Evolutionary conservation across 306 rosid species (phyloP), one percentile per base, ranked within the genome.

Genomic region (Ormosia emarginata): DNA sequence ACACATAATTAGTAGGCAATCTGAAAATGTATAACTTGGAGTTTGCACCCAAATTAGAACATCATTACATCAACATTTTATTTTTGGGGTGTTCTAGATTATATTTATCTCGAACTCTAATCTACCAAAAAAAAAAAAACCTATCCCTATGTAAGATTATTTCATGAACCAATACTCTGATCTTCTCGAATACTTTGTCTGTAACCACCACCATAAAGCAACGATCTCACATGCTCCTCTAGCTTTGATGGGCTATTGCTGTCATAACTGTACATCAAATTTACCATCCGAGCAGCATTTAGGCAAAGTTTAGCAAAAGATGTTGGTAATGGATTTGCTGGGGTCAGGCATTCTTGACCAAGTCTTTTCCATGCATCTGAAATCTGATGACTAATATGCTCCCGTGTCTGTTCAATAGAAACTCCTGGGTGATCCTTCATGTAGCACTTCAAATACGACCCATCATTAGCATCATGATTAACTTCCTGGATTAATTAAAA

Each of bases 381-480:
- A 63, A 90, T 90, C 88, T 47, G 44, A 3, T 69, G 0, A 1
- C 0, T 55, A 0, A 90, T 83, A 6, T 76, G 81, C 32, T 44
- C 75, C 4, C 34, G 7, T 77, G 93, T 37, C 1, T 78, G 63
- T 68, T 84, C 91, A 2, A 59, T 10, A 0, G 83, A 71, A 49
- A 73, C 44, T 1, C 50, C 90, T 2, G 70, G 55, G 72, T 89
- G 52, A 29, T 87, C 88, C 8, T 81, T 83, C 88, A 89, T 44
- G 82, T 89, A 90, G 59, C 84, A 63, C 59, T 72, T 52, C 6
- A 87, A 10, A 44, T 87, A 93, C 0, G 97, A 91, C 14, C 94
- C 92, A 71, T 90, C 97, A 1, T 40, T 58, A 0, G 84, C 97
- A 36, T 77, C 71, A 76, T 72, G 67, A 12, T 77, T 72, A 67